phyloP scores from a whole-genome alignment of 805 yeast species.

The Spathaspora sp. region DNA sequence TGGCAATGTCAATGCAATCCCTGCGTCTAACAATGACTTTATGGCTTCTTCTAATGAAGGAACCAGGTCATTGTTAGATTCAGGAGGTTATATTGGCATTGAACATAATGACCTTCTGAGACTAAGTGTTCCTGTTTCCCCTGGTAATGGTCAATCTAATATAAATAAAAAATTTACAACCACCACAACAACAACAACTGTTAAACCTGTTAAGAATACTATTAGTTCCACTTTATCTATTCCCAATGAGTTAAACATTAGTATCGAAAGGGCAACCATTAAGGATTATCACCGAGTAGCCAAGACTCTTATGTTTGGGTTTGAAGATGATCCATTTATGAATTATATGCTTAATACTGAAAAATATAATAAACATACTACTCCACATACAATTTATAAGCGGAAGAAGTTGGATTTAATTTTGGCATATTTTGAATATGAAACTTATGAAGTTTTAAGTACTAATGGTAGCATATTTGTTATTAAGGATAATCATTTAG shows the following conservation, averaged over 20 bases:
- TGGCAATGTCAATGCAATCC: background rate
- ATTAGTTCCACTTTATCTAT: constrained; percentile 7
- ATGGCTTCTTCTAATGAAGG: background rate
- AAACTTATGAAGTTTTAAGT: constrained; percentile 48
- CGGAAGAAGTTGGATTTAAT: constrained; percentile 38
- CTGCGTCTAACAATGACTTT: background rate
- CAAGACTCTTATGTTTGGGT: constrained; percentile 48
- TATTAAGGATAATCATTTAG: constrained; percentile 47
- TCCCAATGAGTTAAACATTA: constrained; percentile 13
- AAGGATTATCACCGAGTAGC: constrained; percentile 57
- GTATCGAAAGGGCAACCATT: constrained; percentile 15
- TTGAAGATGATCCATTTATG: constrained; percentile 52
- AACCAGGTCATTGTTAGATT: background rate
- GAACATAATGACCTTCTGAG: constrained; percentile 7
- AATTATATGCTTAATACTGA: constrained; percentile 45
- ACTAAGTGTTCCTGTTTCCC: constrained; percentile 6
- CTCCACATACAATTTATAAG: constrained; percentile 18
- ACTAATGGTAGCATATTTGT: constrained; percentile 49
- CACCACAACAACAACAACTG: background rate
- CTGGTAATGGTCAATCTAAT: constrained; percentile 4
- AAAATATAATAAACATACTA: constrained; percentile 20
- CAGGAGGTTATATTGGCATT: background rate
- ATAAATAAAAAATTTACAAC: background rate
- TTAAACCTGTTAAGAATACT: background rate
- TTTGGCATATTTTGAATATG: constrained; percentile 49